Conservation (phyloP, 805 yeast species). For the Candida silvicultrix region DNA sequence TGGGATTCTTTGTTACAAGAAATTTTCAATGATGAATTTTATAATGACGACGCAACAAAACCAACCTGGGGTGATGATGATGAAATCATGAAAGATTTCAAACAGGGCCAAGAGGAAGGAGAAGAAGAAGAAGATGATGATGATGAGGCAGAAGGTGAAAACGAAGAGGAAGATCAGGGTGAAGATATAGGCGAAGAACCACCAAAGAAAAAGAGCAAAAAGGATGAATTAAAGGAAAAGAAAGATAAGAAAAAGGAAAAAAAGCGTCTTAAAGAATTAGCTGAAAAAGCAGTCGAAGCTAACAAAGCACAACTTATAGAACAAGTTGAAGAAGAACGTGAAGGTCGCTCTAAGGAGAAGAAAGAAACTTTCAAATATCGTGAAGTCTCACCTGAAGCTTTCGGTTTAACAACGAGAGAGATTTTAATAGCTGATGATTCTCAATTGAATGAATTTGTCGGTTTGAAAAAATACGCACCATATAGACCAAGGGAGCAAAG, state of each 20-base stretch:
- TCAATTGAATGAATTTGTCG: constrained; percentile 76
- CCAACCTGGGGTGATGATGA: constrained; percentile 67
- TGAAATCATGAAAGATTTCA: constrained; percentile 41
- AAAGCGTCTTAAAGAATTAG: constrained; percentile 54
- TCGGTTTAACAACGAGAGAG: constrained; percentile 80
- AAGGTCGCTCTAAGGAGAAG: constrained; percentile 48
- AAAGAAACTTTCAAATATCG: constrained; percentile 70
- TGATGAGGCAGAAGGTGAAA: constrained; percentile 15
- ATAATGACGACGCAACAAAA: constrained; percentile 46
- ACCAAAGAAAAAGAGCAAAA: constrained; percentile 37
- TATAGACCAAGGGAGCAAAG: constrained; percentile 72
- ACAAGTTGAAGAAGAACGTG: constrained; percentile 56
- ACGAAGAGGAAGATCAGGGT: constrained; percentile 31
- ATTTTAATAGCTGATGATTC: constrained; percentile 86
- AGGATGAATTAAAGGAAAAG: constrained; percentile 52
- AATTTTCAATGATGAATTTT: constrained; percentile 80
- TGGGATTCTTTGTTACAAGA: constrained; percentile 88
- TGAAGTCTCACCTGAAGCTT: constrained; percentile 92
- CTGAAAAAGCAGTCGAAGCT: constrained; percentile 72
- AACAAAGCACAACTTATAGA: constrained; percentile 61
- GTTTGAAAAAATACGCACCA: constrained; percentile 90
- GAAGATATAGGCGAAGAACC: constrained; percentile 22
- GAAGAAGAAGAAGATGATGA: constrained; percentile 31
- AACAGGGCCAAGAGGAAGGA: constrained; percentile 30
- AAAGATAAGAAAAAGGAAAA: constrained; percentile 55